Base-by-base conservation (phyloP, 495 filamentous ascomycete genomes). In the Penicillium samsonianum region DNA sequence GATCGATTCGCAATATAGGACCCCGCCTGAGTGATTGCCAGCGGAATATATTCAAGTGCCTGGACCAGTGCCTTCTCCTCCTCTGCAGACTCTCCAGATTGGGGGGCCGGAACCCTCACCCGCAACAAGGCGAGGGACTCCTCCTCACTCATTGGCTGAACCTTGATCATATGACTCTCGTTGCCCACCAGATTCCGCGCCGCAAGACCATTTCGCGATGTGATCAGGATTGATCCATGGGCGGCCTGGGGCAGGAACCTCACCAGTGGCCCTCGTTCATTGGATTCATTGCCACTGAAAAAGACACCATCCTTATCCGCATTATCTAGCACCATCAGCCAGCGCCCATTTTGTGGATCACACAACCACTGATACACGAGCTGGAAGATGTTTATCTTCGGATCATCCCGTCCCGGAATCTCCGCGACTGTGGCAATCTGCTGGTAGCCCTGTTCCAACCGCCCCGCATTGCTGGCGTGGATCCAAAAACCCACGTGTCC, bases 401-500 rank as follows among this genome's bases (percentile, higher is more conserved):
- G 56, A 58, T 63, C 44, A 16, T 62, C 50, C 37, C 56, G 42
- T 37, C 57, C 55, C 10, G 63, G 61, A 9, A 78, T 47, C 8
- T 69, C 50, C 20, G 67, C 60, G 38, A 60, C 55, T 49, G 61
- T 16, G 8, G 78, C 79, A 49, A 82, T 80, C 0, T 67, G 56
- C 50, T 66, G 75, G 53, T 76, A 82, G 14, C 65, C 66, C 53
- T 78, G 67, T 25, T 77, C 70, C 51, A 82, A 80, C 48, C 62
- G 63, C 5, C 64, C 59, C 81, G 38, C 8, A 51, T 51, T 58
- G 20, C 55, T 58, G 26, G 55, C 55, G 38, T 58, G 46, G 46
- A 58, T 67, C 81, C 78, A 83, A 57, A 82, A 22, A 83, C 59
- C 42, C 66, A 72, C 1, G 58, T 60, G 12, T 70, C 61, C 4